Percentiles rank a stretch among this genome's conserved stretches.
phyloP scores from a whole-genome alignment of 305 asterid genomes.

The Vinca major region DNA sequence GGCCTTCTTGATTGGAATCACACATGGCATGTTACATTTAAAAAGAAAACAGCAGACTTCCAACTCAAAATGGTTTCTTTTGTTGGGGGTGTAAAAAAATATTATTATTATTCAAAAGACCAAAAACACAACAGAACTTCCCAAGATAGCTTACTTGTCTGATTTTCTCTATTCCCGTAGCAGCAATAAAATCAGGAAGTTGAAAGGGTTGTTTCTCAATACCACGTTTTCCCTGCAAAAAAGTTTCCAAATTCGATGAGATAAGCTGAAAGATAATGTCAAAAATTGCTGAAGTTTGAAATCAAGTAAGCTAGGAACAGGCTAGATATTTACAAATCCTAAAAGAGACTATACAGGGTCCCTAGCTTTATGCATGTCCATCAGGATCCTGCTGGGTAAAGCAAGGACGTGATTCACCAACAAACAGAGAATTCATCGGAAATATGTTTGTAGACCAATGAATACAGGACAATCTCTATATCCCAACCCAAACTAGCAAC shows the following conservation, averaged over 20 bases:
- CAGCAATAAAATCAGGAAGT: conserved; percentile 96
- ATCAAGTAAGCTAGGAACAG: background rate
- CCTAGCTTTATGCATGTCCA: conserved; percentile 4
- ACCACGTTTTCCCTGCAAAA: conserved; percentile 94
- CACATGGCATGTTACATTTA: background rate
- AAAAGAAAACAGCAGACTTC: background rate
- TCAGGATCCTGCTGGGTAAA: conserved; percentile 5
- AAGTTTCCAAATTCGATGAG: conserved; percentile 33
- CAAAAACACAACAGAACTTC: background rate
- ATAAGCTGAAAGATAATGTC: conserved; percentile 7
- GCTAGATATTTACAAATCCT: background rate
- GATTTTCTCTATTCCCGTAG: conserved; percentile 93
- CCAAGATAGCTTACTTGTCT: conserved; percentile 5
- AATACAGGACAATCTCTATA: conserved; percentile 15
- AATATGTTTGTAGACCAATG: background rate
- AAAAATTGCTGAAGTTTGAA: background rate
- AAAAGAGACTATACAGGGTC: background rate
- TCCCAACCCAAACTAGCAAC: conserved; percentile 54
- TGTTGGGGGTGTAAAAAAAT: too few relatives aligned
- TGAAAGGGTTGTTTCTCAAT: conserved; percentile 92
- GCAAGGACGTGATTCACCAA: background rate
- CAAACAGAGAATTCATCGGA: background rate
- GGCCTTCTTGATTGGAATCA: background rate
- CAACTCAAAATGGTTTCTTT: too few relatives aligned
- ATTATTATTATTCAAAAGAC: background rate